Evolutionary conservation across 805 yeast genomes (phyloP).

Genomic region (Yarrowia porcina): DNA sequence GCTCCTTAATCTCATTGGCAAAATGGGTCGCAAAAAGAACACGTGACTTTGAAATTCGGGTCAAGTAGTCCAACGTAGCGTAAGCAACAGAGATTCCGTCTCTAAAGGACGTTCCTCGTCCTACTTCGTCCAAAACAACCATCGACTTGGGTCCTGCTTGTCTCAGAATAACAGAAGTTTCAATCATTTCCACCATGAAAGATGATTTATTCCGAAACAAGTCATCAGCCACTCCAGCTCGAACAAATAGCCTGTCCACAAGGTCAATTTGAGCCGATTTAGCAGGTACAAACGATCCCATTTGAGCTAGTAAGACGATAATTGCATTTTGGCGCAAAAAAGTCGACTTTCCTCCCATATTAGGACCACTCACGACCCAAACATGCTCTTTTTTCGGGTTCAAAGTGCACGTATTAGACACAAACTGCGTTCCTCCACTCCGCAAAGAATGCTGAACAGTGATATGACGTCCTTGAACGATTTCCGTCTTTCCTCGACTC

Average conservation of each 20-base stretch:
- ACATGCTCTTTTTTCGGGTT: slow-evolving; percentile 32
- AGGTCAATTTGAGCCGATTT: slow-evolving; percentile 57
- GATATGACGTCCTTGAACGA: slow-evolving; percentile 72
- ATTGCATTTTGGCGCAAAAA: slow-evolving; percentile 71
- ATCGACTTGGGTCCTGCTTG: slow-evolving; percentile 65
- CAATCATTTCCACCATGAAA: slow-evolving; percentile 90
- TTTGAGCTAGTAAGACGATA: slow-evolving; percentile 64
- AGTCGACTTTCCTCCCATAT: slow-evolving; percentile 86
- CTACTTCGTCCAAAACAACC: slow-evolving; percentile 82
- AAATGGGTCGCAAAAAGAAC: slow-evolving; percentile 90
- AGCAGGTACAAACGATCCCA: slow-evolving; percentile 76
- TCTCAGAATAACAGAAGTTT: slow-evolving; percentile 65
- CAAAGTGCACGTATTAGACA: slow-evolving; percentile 45
- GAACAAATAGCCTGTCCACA: slow-evolving; percentile 73
- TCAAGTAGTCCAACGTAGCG: slow-evolving; percentile 61
- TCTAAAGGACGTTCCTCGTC: slow-evolving; percentile 80
- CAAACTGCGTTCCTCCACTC: slow-evolving; percentile 48
- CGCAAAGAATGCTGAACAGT: slow-evolving; percentile 78
- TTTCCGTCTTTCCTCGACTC: slow-evolving; percentile 45
- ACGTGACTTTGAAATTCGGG: slow-evolving; percentile 56
- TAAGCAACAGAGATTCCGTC: slow-evolving; percentile 86
- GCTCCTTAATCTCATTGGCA: slow-evolving; percentile 50
- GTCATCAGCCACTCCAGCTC: slow-evolving; percentile 80
- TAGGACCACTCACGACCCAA: slow-evolving; percentile 82
- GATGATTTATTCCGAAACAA: slow-evolving; percentile 77